These are phyloP conservation scores for Ceriops tagal DNA, from an alignment of 345 rosid genomes.

Conservation along the genomic window DNA sequence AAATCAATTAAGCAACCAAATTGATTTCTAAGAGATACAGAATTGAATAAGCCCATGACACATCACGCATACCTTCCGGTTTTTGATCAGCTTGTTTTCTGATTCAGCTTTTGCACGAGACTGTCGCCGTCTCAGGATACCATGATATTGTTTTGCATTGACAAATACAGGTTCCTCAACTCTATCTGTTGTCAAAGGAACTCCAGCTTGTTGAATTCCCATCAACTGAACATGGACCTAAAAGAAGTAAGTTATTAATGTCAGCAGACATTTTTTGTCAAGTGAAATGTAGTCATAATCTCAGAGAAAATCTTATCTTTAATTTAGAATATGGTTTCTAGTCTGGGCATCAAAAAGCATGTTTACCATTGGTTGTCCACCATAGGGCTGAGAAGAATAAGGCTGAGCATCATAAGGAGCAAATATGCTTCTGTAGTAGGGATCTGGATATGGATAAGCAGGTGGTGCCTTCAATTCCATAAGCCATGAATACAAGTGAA, in stretches of 20 bases:
- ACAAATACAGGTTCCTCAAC: conserved; percentile 98
- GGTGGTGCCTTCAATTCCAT: conserved; percentile 56
- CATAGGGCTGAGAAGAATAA: conserved; percentile 72
- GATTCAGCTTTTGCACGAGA: conserved; percentile 93
- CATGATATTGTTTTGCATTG: conserved; percentile 95
- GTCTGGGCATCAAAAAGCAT: conserved; percentile 2
- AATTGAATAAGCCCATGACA: conserved; percentile 3
- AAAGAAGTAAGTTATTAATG: conserved; percentile 9
- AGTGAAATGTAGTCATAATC: not conserved
- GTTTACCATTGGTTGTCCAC: conserved; percentile 70
- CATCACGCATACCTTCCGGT: conserved; percentile 58
- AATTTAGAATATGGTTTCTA: not conserved
- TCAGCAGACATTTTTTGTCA: not conserved
- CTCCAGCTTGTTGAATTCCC: conserved; percentile 98
- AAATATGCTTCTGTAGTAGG: conserved; percentile 89
- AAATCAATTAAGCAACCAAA: conserved; percentile 3
- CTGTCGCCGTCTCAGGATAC: conserved; percentile 91
- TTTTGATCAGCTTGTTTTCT: conserved; percentile 56
- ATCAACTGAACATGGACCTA: conserved; percentile 91
- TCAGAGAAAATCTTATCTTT: not conserved
- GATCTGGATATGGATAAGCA: conserved; percentile 88
- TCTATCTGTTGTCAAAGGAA: conserved; percentile 88
- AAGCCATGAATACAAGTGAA: conserved; percentile 26
- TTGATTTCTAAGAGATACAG: not conserved
- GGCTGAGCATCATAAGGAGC: conserved; percentile 72